phyloP scores from a whole-genome alignment of 1,284 basidiomycete species.

The Kalmanozyma brasiliensis region DNA sequence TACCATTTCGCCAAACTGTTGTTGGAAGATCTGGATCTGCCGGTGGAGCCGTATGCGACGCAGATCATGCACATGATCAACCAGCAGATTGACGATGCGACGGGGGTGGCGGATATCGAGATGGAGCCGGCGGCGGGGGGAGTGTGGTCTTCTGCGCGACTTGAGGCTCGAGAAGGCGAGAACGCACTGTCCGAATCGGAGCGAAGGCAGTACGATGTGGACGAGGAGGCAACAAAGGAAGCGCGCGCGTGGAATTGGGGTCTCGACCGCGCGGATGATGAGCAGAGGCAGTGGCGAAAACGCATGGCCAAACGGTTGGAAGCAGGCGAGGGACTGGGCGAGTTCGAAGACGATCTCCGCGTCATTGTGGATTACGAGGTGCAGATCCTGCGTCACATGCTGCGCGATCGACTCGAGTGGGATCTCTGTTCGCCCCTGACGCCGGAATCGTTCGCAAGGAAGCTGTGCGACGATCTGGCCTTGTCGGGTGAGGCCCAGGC shows the following conservation, averaged over 20 bases:
- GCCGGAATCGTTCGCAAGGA: slow-evolving; percentile 83
- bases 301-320: slow-evolving; percentile 37
- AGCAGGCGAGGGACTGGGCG: slow-evolving; percentile 34
- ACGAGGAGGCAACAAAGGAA: slow-evolving; percentile 35
- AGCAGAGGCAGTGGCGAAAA: slow-evolving; percentile 34
- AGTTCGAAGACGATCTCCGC: slow-evolving; percentile 61
- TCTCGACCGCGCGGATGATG: slow-evolving; percentile 15
- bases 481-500: slow-evolving; percentile 87
- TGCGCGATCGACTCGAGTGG: slow-evolving; percentile 97
- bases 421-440: slow-evolving; percentile 91
- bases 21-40: slow-evolving; percentile 86
- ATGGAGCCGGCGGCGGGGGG: slow-evolving; percentile 46
- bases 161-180: slow-evolving; percentile 26
- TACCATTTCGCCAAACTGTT: slow-evolving; percentile 85
- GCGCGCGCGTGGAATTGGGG: slow-evolving; percentile 44
- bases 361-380: slow-evolving; percentile 79
- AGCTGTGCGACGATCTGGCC: slow-evolving; percentile 86
- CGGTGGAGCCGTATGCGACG: slow-evolving; percentile 76
- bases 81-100: slow-evolving; percentile 88
- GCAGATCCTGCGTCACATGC: slow-evolving; percentile 90
- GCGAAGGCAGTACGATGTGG: slow-evolving; percentile 26
- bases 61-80: slow-evolving; percentile 86
- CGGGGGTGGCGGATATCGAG: slow-evolving; percentile 70
- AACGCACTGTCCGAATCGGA: slow-evolving; percentile 15
- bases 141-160: slow-evolving; percentile 33